phyloP scores from a whole-genome alignment of 2,329 filamentous ascomycete species.

The Blastomyces silverae region DNA sequence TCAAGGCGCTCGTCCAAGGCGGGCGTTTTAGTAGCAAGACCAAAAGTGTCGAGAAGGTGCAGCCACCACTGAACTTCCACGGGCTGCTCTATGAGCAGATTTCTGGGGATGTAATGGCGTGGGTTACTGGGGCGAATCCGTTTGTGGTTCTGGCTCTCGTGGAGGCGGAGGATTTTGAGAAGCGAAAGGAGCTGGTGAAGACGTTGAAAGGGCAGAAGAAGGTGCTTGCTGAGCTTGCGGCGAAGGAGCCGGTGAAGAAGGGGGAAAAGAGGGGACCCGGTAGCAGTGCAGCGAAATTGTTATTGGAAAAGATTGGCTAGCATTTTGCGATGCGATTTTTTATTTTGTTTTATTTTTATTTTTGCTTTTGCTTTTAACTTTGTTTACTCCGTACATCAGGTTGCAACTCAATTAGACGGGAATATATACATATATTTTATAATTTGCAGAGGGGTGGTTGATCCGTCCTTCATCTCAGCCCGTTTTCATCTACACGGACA shows the following conservation, averaged over 20 bases:
- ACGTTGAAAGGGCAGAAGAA: constrained; percentile 67
- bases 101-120: constrained; percentile 61
- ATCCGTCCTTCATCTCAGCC: neutral
- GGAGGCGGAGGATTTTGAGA: constrained; percentile 65
- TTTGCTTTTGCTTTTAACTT: neutral
- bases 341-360: neutral
- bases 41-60: constrained; percentile 62
- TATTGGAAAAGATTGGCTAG: constrained; percentile 33
- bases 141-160: constrained; percentile 79
- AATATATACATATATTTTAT: neutral
- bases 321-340: neutral
- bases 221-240: constrained; percentile 52
- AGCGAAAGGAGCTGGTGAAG: constrained; percentile 60
- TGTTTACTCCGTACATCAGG: neutral
- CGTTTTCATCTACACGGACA: neutral
- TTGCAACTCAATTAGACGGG: neutral
- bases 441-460: neutral
- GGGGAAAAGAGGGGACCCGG: constrained; percentile 34
- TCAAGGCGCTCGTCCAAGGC: constrained; percentile 85
- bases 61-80: constrained; percentile 74
- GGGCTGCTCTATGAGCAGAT: constrained; percentile 77
- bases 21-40: constrained; percentile 72
- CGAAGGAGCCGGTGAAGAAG: constrained; percentile 51
- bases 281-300: constrained; percentile 44
- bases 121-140: constrained; percentile 79